Base-by-base conservation (phyloP, 208 protist genomes). In the Borovskyia barvae region DNA sequence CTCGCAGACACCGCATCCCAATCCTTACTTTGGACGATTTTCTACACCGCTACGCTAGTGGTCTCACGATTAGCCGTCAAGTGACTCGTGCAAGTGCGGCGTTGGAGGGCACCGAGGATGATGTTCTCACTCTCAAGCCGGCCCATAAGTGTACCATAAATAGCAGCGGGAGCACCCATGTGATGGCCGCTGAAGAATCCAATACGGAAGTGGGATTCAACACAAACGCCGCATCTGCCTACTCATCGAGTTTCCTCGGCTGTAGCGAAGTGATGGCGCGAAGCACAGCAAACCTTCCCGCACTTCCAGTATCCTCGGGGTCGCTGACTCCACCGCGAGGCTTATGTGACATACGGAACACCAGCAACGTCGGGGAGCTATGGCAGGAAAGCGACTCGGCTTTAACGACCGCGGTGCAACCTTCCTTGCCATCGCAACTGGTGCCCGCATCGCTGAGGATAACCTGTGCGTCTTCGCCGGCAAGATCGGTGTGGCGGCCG, bases 21-120 rank as follows among this genome's bases (percentile, higher is more conserved):
- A 63, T 47, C 25, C 42, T 80, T 20, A 20, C 64, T 3, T 8
- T 65, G 11, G 47, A 63, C 2, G 59, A 77, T 26, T 77, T 72
- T 47, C 24, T 54, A 2, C 32, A 68, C 19, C 63, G 59, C 53
- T 77, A 72, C 43, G 64, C 42, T 9, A 36, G 25, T 1, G 35
- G 36, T 8, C n/a, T n/a, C n/a, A n/a, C n/a, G n/a, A n/a, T n/a
- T n/a, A n/a, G n/a, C n/a, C n/a, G n/a, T n/a, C 20, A 7, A 3
- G 5, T 43, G 12, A 22, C 19, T 14, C 12, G n/a, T 30, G 52
- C 52, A 5, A 42, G 22, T 30, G 24, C 35, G 30, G 32, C 5
- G 20, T 5, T 22, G 37, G 46, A 20, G 36, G 22, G 19, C 17
- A 25, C 20, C 1, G 52, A 22, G 5, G 19, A 19, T 5, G 25